Evolutionary conservation across 2,329 filamentous ascomycete species (phyloP).

Genomic region (Sarocladiaceae sp.): DNA sequence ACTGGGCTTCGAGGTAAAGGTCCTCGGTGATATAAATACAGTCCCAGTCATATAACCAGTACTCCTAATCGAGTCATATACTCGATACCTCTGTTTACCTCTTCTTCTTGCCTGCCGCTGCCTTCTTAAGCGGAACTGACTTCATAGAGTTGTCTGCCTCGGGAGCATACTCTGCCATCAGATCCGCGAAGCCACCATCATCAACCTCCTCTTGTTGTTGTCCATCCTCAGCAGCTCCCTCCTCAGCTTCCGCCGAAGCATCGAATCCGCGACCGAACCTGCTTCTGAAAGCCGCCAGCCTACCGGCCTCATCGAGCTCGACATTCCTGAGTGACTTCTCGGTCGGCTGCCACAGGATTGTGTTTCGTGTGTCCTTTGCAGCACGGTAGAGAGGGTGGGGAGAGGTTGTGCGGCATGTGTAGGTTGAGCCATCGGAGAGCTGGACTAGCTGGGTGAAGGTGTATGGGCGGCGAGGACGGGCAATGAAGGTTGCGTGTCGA

Average conservation of each 20-base stretch:
- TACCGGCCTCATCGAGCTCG: conserved; percentile 92
- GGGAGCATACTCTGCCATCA: conserved; percentile 47
- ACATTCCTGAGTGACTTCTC: conserved; percentile 78
- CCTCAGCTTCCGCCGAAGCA: conserved; percentile 34
- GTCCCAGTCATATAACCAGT: not conserved
- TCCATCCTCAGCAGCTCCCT: conserved; percentile 23
- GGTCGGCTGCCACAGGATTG: conserved; percentile 84
- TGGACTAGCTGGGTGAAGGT: conserved; percentile 96
- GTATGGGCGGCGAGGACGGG: conserved; percentile 87
- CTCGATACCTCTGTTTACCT: conserved; percentile 29
- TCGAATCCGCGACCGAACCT: conserved; percentile 86
- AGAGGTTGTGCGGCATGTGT: conserved; percentile 72
- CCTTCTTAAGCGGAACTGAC: conserved; percentile 35
- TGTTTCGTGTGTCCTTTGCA: conserved; percentile 83
- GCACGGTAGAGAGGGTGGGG: conserved; percentile 57
- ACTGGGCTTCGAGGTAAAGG: not conserved
- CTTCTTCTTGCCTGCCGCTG: conserved; percentile 36
- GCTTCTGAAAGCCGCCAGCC: conserved; percentile 78
- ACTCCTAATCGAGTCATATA: too few relatives aligned
- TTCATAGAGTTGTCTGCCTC: conserved; percentile 31
- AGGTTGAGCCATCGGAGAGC: conserved; percentile 86
- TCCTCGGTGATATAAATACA: conserved; percentile 14
- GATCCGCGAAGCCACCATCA: conserved; percentile 37
- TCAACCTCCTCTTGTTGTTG: conserved; percentile 18
- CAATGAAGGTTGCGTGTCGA: conserved; percentile 79